Conservation (phyloP, 306 rosid genomes). For the Rubus idaeus region DNA sequence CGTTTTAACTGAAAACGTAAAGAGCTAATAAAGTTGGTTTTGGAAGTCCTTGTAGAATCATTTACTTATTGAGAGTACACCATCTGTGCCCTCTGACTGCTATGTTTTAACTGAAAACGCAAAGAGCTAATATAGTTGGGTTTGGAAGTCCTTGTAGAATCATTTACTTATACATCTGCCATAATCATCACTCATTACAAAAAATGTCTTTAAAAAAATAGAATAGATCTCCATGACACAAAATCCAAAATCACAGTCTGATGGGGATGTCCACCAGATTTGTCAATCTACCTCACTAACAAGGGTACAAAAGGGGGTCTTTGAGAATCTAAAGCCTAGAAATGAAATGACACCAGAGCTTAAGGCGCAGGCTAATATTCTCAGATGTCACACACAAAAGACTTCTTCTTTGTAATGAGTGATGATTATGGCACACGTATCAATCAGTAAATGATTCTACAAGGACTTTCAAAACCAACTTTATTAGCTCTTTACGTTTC, state of each 20-base stretch:
- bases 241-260: background rate
- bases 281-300: background rate
- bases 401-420: background rate
- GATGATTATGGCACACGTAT: background rate
- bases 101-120: background rate
- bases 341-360: background rate
- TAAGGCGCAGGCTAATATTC: background rate
- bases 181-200: background rate
- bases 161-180: background rate
- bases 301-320: background rate
- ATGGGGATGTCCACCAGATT: background rate
- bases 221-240: background rate
- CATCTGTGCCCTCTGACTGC: background rate
- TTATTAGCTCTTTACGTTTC: background rate
- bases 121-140: background rate
- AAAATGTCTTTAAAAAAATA: background rate
- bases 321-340: too few species aligned
- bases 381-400: background rate
- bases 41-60: too few species aligned
- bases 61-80: too few species aligned
- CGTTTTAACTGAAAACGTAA: too few species aligned
- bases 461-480: background rate
- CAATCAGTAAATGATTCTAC: background rate
- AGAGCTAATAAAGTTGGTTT: too few species aligned
- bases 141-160: background rate